Evolutionary conservation across 106 monocot genomes (phyloP), one percentile per base, ranked within the genome.

Genomic region (Allium fistulosum): DNA sequence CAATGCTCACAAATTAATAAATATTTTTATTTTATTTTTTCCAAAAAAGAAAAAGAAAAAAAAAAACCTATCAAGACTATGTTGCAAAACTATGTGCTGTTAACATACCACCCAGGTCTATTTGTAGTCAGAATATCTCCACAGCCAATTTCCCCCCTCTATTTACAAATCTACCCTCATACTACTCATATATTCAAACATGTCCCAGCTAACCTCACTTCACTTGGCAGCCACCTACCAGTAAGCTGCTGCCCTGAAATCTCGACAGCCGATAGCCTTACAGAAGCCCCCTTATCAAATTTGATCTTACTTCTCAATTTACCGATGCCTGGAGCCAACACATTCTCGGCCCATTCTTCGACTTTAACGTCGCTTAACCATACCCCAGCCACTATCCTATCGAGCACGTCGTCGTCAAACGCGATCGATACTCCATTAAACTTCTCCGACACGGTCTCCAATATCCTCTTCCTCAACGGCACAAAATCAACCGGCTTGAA

Each of bases 401-500:
- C 86, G 11, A 97, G 66, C n/a, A 71, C 80, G 16, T 91, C 80
- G 10, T 74, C 81, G 17, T 92, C 91, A 12, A 91, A 53, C 61
- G 47, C 58, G 15, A 88, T 49, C 1, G 80, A 67, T 13, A 91
- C 46, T 0, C 70, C 26, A 0, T 50, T 57, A 63, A 86, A 86
- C 52, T 81, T 88, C 0, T 67, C 22, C 0, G 79, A 65, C 48
- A 91, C 66, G 53, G 80, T 75, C 18, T 96, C 86, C 8, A 75
- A 64, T 1, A 92, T 67, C 51, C 64, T 83, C 22, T 53, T 73
- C 7, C 79, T 65, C 0, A 90, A 46, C 11, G 80, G 71, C 4
- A 16, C 65, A 14, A 99, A 90, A 58, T 99, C 97, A 14, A 99
- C 89, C 0, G 92, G 88, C 77, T 79, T 86, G 79, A 97, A 97